Conservation (phyloP, 768 basidiomycete genomes). For the Trametes maxima region DNA sequence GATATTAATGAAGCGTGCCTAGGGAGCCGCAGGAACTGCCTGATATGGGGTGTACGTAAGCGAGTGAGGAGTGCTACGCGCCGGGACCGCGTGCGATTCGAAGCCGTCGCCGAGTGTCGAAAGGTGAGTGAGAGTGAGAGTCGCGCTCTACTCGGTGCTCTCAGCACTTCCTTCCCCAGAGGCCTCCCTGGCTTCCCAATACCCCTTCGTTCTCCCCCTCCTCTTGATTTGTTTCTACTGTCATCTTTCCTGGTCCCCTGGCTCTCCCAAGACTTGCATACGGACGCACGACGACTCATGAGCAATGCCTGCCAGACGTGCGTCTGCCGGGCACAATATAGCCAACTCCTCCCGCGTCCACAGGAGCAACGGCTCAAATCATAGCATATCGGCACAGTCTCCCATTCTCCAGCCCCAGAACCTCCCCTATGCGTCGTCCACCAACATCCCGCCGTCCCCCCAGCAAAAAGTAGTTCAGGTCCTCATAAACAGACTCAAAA, state of each 20-base stretch:
- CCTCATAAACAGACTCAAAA: slow-evolving; percentile 77
- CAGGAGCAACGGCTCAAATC: slow-evolving; percentile 60
- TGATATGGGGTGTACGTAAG: slow-evolving; percentile 16
- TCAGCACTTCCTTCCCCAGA: slow-evolving; percentile 7
- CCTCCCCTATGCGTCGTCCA: slow-evolving; percentile 37
- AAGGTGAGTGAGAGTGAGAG: slow-evolving; percentile 2
- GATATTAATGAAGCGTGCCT: not conserved
- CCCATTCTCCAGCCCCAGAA: slow-evolving; percentile 20
- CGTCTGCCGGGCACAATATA: slow-evolving; percentile 53
- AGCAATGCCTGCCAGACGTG: slow-evolving; percentile 56
- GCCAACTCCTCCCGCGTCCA: slow-evolving; percentile 51
- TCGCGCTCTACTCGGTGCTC: slow-evolving; percentile 4
- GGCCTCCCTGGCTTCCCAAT: slow-evolving; percentile 7
- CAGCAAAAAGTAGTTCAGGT: slow-evolving; percentile 84
- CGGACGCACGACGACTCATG: slow-evolving; percentile 28
- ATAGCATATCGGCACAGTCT: slow-evolving; percentile 29
- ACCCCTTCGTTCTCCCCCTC: not conserved
- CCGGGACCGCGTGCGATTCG: slow-evolving; percentile 13
- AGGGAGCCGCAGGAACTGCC: not conserved
- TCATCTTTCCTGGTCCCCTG: not conserved
- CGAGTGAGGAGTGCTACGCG: not conserved
- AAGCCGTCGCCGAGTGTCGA: slow-evolving; percentile 7
- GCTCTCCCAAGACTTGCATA: not conserved
- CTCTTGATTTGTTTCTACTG: slow-evolving; percentile 4
- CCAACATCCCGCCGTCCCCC: slow-evolving; percentile 45